A percentile compares a stretch with the other conserved stretches of the same genome.
These are phyloP conservation scores for Leccinum variicolor DNA, from an alignment of 768 basidiomycete genomes.

Conservation along the genomic window DNA sequence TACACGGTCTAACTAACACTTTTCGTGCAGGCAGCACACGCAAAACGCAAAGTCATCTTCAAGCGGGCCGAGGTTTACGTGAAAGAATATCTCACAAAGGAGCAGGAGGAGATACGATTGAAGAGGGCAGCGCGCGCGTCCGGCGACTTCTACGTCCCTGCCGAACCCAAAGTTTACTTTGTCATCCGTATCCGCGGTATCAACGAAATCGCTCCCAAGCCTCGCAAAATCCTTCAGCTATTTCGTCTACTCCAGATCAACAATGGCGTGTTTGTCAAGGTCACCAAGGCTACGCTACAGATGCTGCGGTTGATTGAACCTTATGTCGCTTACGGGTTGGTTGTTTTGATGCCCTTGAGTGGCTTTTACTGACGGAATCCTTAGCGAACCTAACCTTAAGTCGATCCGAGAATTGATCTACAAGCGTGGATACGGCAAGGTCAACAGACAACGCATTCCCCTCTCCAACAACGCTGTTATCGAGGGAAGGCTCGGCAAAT, in stretches of 20 bases:
- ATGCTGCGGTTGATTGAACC: conserved; percentile 98
- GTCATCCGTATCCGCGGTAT: conserved; percentile 99
- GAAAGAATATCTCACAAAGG: conserved; percentile 90
- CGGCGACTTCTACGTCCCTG: conserved; percentile 97
- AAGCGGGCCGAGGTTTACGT: conserved; percentile 98
- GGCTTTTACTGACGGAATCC: conserved; percentile 1
- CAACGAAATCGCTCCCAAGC: conserved; percentile 99
- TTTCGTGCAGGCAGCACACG: conserved; percentile 65
- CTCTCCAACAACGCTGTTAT: conserved; percentile 92
- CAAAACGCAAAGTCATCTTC: conserved; percentile 97
- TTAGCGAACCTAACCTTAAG: conserved; percentile 93
- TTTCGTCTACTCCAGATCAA: conserved; percentile 99
- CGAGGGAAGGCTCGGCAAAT: conserved; percentile 86
- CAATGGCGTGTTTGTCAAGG: conserved; percentile 98
- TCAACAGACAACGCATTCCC: conserved; percentile 96
- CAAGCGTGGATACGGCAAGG: conserved; percentile 99
- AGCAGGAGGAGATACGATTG: conserved; percentile 95
- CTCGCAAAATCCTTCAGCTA: conserved; percentile 97
- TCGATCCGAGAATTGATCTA: conserved; percentile 96
- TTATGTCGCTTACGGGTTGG: conserved; percentile 94
- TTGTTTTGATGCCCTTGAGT: conserved; percentile 5
- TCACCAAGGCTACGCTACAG: conserved; percentile 92
- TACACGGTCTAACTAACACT: conserved; percentile 13
- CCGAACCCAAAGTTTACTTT: conserved; percentile 96
- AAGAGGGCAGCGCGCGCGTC: conserved; percentile 88